Conservation (phyloP, 2,329 filamentous ascomycete species). For the Immersiporthe knoxdaviesiana region DNA sequence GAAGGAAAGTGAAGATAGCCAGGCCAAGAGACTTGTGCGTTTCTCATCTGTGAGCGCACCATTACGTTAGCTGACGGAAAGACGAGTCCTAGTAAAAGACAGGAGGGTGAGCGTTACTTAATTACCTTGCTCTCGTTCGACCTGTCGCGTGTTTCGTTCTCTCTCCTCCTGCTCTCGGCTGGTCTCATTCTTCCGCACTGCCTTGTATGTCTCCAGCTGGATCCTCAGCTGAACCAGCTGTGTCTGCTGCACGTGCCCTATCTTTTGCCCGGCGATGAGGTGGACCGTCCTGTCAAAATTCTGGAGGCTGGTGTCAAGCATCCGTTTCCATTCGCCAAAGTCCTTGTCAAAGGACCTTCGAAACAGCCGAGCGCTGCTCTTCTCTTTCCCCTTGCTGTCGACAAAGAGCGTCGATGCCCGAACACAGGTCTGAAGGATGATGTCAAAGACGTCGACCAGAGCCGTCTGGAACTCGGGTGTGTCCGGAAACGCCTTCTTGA, state of each 20-base stretch:
- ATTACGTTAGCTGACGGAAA: not conserved
- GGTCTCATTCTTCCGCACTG: not conserved
- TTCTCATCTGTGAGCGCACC: not conserved
- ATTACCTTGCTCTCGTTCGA: not conserved
- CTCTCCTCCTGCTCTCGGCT: not conserved
- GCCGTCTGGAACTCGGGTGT: slow-evolving; percentile 7
- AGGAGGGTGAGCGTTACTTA: not conserved
- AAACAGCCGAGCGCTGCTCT: slow-evolving; percentile 2
- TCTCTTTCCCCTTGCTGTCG: slow-evolving; percentile 5
- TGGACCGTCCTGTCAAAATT: slow-evolving; percentile 8
- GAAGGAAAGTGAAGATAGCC: slow-evolving; percentile 7
- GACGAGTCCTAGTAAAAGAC: not conserved
- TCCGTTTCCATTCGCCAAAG: not conserved
- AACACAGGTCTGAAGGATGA: slow-evolving; percentile 8
- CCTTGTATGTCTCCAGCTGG: not conserved
- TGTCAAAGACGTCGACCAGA: slow-evolving; percentile 11
- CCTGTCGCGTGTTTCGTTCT: not conserved
- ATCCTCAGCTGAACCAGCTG: not conserved
- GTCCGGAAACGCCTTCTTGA: slow-evolving; percentile 4
- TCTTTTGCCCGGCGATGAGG: not conserved
- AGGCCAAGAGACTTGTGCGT: not conserved
- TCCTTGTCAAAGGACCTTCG: slow-evolving; percentile 12
- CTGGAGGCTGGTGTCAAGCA: not conserved
- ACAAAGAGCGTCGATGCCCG: not conserved
- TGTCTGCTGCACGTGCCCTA: slow-evolving; percentile 9